phyloP scores from a whole-genome alignment of 768 basidiomycete genomes.

The Tricholoma matsutake region DNA sequence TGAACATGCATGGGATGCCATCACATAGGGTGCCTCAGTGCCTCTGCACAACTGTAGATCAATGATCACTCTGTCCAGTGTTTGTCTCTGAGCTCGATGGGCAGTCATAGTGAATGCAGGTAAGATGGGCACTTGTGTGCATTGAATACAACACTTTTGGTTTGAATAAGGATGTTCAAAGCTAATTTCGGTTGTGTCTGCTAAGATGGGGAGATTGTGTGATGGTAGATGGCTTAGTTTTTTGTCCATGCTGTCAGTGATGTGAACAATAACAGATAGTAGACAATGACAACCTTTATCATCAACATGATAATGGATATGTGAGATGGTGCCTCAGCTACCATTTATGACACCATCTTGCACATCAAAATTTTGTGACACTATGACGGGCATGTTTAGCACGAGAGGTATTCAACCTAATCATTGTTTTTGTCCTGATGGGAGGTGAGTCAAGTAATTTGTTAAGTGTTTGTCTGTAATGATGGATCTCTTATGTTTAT shows the following conservation, averaged over 20 bases:
- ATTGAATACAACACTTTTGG: neutral
- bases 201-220: neutral
- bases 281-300: neutral
- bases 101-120: slow-evolving; percentile 40
- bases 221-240: neutral
- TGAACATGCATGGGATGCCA: slow-evolving; percentile 32
- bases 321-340: slow-evolving; percentile 12
- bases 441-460: neutral
- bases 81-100: slow-evolving; percentile 39
- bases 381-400: slow-evolving; percentile 31
- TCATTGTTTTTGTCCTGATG: slow-evolving; percentile 3
- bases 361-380: slow-evolving; percentile 30
- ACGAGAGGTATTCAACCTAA: slow-evolving; percentile 15
- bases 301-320: slow-evolving; percentile 13
- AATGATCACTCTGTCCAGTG: slow-evolving; percentile 25
- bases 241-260: neutral
- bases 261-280: neutral
- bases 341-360: slow-evolving; percentile 30
- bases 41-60: slow-evolving; percentile 30
- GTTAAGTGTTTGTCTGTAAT: neutral
- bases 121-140: slow-evolving; percentile 32
- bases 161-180: slow-evolving; percentile 1
- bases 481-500: neutral
- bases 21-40: slow-evolving; percentile 38
- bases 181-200: neutral